Conservation (phyloP, 2,329 filamentous ascomycete genomes). For the Ophiostoma populinum region DNA sequence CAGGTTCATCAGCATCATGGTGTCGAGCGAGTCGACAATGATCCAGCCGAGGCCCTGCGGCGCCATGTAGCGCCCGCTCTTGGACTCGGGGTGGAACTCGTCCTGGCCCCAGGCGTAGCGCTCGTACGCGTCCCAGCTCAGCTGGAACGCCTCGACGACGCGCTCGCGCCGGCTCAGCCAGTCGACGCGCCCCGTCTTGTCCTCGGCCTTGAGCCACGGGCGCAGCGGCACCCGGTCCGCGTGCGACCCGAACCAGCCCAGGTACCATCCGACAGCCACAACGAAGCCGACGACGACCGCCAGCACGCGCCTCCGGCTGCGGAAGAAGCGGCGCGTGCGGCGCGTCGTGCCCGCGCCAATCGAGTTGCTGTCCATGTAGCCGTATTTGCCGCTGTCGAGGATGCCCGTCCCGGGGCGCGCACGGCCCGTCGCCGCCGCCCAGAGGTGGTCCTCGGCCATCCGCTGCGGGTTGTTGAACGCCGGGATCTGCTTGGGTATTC, state of each 20-base stretch:
- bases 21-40: conserved; percentile 89
- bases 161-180: conserved; percentile 65
- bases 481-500: conserved; percentile 51
- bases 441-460: conserved; percentile 46
- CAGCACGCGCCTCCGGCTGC: conserved; percentile 46
- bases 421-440: conserved; percentile 29
- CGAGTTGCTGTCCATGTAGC: too few species aligned
- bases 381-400: too few species aligned
- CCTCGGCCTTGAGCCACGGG: conserved; percentile 33
- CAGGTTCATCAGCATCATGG: conserved; percentile 95
- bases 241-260: conserved; percentile 37
- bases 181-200: conserved; percentile 34
- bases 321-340: conserved; percentile 33
- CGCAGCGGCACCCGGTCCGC: conserved; percentile 19
- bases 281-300: conserved; percentile 33
- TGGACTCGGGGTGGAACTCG: conserved; percentile 70
- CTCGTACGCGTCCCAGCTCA: conserved; percentile 88
- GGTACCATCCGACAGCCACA: conserved; percentile 50
- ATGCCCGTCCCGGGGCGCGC: too few species aligned
- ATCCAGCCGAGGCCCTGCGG: conserved; percentile 90
- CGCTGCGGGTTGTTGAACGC: conserved; percentile 49
- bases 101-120: conserved; percentile 89
- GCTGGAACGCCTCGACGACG: conserved; percentile 75
- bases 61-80: conserved; percentile 69
- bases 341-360: conserved; percentile 33